These are phyloP conservation scores for Areca catechu DNA, from an alignment of 176 grass and related monocot genomes.

Conservation along the genomic window DNA sequence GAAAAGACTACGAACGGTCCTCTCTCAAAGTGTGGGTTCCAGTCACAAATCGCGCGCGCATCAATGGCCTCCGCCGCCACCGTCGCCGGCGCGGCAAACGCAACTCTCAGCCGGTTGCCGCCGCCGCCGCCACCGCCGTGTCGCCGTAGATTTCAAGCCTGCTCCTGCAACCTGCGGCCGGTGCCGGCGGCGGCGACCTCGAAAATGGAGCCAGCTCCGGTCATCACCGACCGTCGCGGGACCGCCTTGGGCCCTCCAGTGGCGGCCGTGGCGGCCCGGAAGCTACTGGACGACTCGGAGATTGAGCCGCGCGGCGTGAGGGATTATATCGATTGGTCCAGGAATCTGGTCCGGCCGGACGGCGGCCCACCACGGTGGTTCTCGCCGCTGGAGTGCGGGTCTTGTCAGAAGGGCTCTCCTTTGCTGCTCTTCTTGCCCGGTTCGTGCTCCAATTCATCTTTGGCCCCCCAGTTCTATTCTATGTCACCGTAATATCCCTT, in stretches of 20 bases:
- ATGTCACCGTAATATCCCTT: neutral
- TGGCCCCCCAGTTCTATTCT: neutral
- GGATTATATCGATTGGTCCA: conserved; percentile 32
- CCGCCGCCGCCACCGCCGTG: no score
- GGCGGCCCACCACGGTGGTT: conserved; percentile 68
- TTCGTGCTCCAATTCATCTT: conserved; percentile 5
- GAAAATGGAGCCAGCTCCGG: no score
- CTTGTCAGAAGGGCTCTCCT: conserved; percentile 40
- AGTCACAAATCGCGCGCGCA: no score
- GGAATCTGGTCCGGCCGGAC: conserved; percentile 21
- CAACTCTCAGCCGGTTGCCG: no score
- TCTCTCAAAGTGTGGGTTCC: no score
- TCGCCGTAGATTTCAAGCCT: no score
- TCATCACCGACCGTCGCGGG: no score
- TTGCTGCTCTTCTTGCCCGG: conserved; percentile 83
- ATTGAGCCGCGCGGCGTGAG: conserved; percentile 20
- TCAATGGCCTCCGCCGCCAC: no score
- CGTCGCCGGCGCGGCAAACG: no score
- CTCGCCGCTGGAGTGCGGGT: conserved; percentile 51
- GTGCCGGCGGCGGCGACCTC: no score
- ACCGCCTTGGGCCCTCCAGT: neutral
- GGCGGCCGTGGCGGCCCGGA: neutral
- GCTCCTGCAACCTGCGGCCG: no score
- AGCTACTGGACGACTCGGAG: conserved; percentile 16
- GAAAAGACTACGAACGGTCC: no score